Evolutionary conservation across 352 stramenopile species (phyloP), one percentile per base, ranked within the genome.

Genomic region (Globisporangium solare): DNA sequence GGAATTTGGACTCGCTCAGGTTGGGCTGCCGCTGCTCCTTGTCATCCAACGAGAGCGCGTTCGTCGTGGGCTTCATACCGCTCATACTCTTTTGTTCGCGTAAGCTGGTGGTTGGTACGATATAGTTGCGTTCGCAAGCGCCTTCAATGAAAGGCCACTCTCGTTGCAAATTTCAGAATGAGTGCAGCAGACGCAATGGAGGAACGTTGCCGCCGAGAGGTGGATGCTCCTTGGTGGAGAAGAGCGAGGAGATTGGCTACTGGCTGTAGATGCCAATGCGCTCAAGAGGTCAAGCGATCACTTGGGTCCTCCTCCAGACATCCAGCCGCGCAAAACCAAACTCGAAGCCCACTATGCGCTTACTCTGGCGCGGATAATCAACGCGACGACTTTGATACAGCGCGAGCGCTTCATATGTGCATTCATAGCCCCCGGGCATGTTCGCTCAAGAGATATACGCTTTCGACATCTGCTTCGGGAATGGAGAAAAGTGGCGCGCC

Each of bases 391-490:
- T 35, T 35, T 10, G 5, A 8, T 10, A 1, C 6, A 35, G n/a
- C n/a, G n/a, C n/a, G 27, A 35, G 27, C 27, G 6, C 27, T 35
- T 35, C 27, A 10, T 35, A 35, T 35, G 4, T 35, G 27, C 10
- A 35, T 35, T 35, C 27, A 35, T 6, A 35, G 4, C 27, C 6
- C 27, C 2, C 5, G 24, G 27, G 27, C 27, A 35, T 35, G 10
- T 35, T 35, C 27, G 27, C 24, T 27, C 24, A 27, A 35, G 24
- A 54, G 47, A 61, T 45, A 61, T 61, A 43, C 55, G 55, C 55
- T 54, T 47, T 46, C 22, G 47, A 47, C 55, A 61, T 61, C 55
- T 61, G 55, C 47, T 54, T 32, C 17, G 17, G 53, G 14, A 15
- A 49, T 24, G 51, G 39, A 49, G 50, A 51, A 52, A 40, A 49